A percentile compares a stretch with the other conserved stretches of the same genome.
Evolutionary conservation across 768 basidiomycete genomes (phyloP).

Genomic region (Pleurotus pulmonarius): DNA sequence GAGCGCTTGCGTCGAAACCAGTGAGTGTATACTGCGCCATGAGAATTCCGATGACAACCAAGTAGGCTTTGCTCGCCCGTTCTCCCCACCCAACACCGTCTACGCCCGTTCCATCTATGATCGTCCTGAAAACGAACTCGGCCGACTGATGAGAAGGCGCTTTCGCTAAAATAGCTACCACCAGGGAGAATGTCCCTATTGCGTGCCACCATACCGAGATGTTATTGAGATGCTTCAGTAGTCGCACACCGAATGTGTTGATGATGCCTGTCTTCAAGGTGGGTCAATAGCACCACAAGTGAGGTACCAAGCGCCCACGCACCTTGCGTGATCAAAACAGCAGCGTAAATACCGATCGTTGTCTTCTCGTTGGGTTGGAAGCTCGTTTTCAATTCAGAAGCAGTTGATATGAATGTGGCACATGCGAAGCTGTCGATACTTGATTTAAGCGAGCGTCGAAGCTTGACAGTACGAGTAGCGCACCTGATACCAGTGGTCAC

Average conservation of each 20-base stretch:
- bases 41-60: conserved; percentile 66
- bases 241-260: conserved; percentile 70
- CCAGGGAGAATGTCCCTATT: conserved; percentile 61
- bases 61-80: conserved; percentile 67
- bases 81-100: conserved; percentile 56
- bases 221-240: conserved; percentile 67
- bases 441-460: not conserved
- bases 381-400: conserved; percentile 51
- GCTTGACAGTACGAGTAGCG: not conserved
- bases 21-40: conserved; percentile 79
- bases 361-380: conserved; percentile 57
- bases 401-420: conserved; percentile 66
- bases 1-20: conserved; percentile 75
- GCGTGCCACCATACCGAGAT: conserved; percentile 75
- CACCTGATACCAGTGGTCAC: conserved; percentile 73
- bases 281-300: not conserved
- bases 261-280: conserved; percentile 42
- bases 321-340: conserved; percentile 63
- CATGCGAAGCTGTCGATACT: conserved; percentile 47
- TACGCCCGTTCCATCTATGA: conserved; percentile 65
- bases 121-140: conserved; percentile 65
- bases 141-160: conserved; percentile 69
- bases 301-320: not conserved
- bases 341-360: conserved; percentile 69
- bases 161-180: conserved; percentile 65